Evolutionary conservation across 1,284 basidiomycete genomes (phyloP).

Genomic region (Fomitopsis betulina): DNA sequence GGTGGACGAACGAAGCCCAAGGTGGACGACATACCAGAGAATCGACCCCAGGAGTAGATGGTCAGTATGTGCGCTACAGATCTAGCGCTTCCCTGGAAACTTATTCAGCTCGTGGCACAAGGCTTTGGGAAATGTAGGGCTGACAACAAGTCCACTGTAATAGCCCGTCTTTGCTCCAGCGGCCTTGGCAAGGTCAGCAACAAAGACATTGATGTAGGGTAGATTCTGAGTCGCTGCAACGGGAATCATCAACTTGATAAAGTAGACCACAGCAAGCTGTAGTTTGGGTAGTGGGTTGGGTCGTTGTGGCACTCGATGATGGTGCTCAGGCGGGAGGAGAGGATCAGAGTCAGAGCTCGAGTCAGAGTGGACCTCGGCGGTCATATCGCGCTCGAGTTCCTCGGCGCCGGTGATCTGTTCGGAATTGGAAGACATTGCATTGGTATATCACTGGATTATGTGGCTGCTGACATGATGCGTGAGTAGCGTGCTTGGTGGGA

Average conservation of each 20-base stretch:
- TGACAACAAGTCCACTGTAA: slow-evolving; percentile 29
- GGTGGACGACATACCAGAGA: slow-evolving; percentile 24
- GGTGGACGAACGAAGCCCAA: background rate
- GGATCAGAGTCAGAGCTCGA: slow-evolving; percentile 1
- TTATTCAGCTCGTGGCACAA: background rate
- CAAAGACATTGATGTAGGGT: slow-evolving; percentile 35
- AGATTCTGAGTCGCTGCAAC: slow-evolving; percentile 24
- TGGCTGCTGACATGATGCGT: background rate
- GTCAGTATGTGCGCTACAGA: slow-evolving; percentile 28
- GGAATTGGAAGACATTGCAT: too few species aligned
- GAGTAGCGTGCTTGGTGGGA: slow-evolving; percentile 1
- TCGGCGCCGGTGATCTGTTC: too few species aligned
- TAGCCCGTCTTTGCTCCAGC: slow-evolving; percentile 27
- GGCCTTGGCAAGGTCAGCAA: slow-evolving; percentile 26
- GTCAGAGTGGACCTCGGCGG: slow-evolving; percentile 1
- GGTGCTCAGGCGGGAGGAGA: background rate
- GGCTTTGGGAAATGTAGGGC: slow-evolving; percentile 1
- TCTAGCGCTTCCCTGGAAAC: slow-evolving; percentile 23
- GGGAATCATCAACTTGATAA: slow-evolving; percentile 27
- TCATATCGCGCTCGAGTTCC: background rate
- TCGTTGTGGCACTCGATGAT: background rate
- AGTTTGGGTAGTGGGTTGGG: slow-evolving; percentile 23
- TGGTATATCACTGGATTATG: background rate
- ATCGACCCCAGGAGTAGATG: slow-evolving; percentile 30
- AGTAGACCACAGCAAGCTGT: slow-evolving; percentile 27